These are phyloP conservation scores for Colletotrichum gigasporum DNA, from an alignment of 2,329 filamentous ascomycete species.

Conservation along the genomic window DNA sequence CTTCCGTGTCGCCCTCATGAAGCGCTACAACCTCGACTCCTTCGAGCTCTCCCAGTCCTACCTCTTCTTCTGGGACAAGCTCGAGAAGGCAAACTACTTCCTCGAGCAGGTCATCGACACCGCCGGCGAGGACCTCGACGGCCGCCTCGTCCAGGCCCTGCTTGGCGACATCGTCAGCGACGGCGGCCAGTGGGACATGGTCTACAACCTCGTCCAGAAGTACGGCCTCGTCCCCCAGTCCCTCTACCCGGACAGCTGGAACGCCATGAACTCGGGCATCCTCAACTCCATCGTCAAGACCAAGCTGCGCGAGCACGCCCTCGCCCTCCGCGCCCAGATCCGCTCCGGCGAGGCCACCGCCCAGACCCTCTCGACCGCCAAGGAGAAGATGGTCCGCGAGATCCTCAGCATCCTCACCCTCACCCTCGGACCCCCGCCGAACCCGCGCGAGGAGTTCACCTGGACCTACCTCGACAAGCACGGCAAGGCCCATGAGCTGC, in stretches of 20 bases:
- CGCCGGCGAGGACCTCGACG: constrained; percentile 73
- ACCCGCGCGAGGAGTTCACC: constrained; percentile 72
- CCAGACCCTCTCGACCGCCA: constrained; percentile 58
- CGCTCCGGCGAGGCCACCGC: constrained; percentile 40
- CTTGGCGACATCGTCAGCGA: constrained; percentile 76
- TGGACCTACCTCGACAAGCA: constrained; percentile 83
- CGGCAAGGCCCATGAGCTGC: constrained; percentile 70
- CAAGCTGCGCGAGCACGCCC: constrained; percentile 85
- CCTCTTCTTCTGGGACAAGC: constrained; percentile 93
- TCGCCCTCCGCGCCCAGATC: constrained; percentile 73
- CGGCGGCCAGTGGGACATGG: constrained; percentile 94
- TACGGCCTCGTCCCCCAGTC: constrained; percentile 88
- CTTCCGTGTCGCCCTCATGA: constrained; percentile 89
- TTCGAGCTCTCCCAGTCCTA: constrained; percentile 92
- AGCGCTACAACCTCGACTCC: constrained; percentile 77
- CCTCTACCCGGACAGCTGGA: constrained; percentile 85
- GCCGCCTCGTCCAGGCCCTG: constrained; percentile 76
- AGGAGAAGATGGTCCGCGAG: constrained; percentile 81
- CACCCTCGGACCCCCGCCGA: constrained; percentile 82
- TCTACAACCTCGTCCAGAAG: constrained; percentile 84
- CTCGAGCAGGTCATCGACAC: constrained; percentile 86
- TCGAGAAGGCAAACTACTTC: constrained; percentile 92
- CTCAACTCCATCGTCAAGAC: constrained; percentile 82
- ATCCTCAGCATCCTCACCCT: constrained; percentile 85
- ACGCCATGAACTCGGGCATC: constrained; percentile 74